These are phyloP conservation scores for Biscutella laevigata DNA, from an alignment of 441 rosid genomes.

Conservation along the genomic window DNA sequence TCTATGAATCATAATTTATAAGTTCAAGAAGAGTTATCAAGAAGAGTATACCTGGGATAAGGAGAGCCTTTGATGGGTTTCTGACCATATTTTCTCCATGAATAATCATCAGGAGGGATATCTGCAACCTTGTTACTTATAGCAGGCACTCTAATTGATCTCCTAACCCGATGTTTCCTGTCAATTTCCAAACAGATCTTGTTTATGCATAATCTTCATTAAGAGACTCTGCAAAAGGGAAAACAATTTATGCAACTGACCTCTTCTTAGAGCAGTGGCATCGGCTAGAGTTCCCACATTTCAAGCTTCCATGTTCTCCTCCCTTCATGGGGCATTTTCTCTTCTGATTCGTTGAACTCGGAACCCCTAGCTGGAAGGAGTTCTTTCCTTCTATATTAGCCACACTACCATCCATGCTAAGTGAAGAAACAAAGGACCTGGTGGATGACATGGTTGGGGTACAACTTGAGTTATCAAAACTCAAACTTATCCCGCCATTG, in stretches of 20 bases:
- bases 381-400: slow-evolving; percentile 40
- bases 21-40: background rate
- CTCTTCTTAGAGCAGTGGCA: slow-evolving; percentile 71
- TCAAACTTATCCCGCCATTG: slow-evolving; percentile 53
- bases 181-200: background rate
- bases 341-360: slow-evolving; percentile 41
- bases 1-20: background rate
- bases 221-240: slow-evolving; percentile 23
- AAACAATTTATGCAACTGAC: slow-evolving; percentile 20
- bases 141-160: slow-evolving; percentile 54
- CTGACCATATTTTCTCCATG: slow-evolving; percentile 60
- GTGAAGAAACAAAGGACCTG: slow-evolving; percentile 52
- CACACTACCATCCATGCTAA: slow-evolving; percentile 52
- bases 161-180: slow-evolving; percentile 43
- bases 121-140: slow-evolving; percentile 56
- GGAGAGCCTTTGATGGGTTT: slow-evolving; percentile 55
- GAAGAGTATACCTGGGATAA: slow-evolving; percentile 40
- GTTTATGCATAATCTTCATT: background rate
- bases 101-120: slow-evolving; percentile 53
- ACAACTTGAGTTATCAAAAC: slow-evolving; percentile 46
- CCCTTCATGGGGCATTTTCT: slow-evolving; percentile 43
- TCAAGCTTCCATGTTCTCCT: slow-evolving; percentile 46
- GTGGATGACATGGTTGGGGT: slow-evolving; percentile 53
- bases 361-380: slow-evolving; percentile 46
- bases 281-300: slow-evolving; percentile 44